Percentiles rank a stretch among this genome's conserved stretches.
Evolutionary conservation across 2,329 filamentous ascomycete species (phyloP).

Genomic region (Paraphoma chrysanthemicola): DNA sequence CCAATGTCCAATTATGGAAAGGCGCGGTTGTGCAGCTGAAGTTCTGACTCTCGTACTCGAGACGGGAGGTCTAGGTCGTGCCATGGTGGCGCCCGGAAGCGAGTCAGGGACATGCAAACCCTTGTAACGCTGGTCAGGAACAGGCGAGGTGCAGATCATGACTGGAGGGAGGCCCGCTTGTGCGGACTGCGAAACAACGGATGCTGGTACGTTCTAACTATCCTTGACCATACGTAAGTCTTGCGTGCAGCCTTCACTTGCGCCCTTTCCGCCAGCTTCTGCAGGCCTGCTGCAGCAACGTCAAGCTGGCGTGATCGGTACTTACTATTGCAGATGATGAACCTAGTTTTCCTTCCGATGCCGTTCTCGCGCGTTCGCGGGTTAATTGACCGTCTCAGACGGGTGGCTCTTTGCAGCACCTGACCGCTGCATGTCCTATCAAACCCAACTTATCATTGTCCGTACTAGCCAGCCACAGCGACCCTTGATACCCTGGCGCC

Average conservation of each 20-base stretch:
- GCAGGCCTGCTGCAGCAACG: not conserved
- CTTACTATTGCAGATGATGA: not conserved
- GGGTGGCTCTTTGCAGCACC: constrained; percentile 7
- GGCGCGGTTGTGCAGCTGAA: constrained; percentile 31
- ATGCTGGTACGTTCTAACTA: not conserved
- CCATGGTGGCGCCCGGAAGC: constrained; percentile 30
- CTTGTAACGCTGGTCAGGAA: constrained; percentile 23
- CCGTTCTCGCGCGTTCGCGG: not conserved
- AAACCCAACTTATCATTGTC: not conserved
- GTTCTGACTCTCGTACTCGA: constrained; percentile 18
- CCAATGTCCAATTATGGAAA: constrained; percentile 22
- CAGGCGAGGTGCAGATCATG: constrained; percentile 26
- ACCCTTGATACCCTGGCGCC: constrained; percentile 5
- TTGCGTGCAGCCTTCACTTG: not conserved
- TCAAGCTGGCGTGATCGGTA: not conserved
- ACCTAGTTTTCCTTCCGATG: not conserved
- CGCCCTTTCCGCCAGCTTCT: not conserved
- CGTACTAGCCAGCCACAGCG: constrained; percentile 14
- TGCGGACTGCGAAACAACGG: constrained; percentile 28
- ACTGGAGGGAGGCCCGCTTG: constrained; percentile 26
- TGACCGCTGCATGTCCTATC: constrained; percentile 2
- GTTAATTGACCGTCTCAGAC: constrained; percentile 8
- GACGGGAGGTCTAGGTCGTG: constrained; percentile 23
- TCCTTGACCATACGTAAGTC: not conserved
- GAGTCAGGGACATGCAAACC: constrained; percentile 30